Percentiles rank a stretch among this genome's conserved stretches.
These are phyloP conservation scores for Amaranthus tricolor DNA, from an alignment of 179 eudicot species.

Conservation along the genomic window DNA sequence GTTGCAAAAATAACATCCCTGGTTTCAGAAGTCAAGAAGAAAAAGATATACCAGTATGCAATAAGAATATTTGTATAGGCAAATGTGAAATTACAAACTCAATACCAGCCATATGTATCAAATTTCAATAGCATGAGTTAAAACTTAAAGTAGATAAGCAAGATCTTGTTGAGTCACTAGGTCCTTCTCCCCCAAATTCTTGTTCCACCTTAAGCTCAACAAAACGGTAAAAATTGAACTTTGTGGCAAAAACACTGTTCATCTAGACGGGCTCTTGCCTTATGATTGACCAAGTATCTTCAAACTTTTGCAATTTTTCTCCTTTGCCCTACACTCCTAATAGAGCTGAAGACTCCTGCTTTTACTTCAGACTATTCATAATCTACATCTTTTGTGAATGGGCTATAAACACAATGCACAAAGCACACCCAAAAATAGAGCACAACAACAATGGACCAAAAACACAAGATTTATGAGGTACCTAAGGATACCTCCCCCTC, in stretches of 20 bases:
- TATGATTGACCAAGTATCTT: neutral
- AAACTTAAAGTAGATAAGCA: neutral
- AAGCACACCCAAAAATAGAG: too few relatives aligned
- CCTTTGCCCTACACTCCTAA: neutral
- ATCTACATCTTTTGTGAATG: too few relatives aligned
- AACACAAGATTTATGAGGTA: too few relatives aligned
- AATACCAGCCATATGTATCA: neutral
- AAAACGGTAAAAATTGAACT: neutral
- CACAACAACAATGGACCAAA: too few relatives aligned
- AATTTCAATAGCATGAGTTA: neutral
- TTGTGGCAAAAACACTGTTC: neutral
- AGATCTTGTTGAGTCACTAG: neutral
- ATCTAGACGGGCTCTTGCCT: neutral
- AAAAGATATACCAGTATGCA: neutral
- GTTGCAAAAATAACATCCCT: neutral
- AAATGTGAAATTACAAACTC: neutral
- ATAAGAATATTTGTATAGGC: neutral
- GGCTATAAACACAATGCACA: too few relatives aligned
- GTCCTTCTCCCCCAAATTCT: neutral
- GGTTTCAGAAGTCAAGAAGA: neutral
- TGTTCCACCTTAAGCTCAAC: neutral
- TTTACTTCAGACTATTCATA: neutral
- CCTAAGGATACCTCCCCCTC: too few relatives aligned
- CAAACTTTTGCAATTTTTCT: neutral
- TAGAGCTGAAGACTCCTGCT: neutral